phyloP scores from a whole-genome alignment of 106 monocot species.

The Xerophyta viscosa region DNA sequence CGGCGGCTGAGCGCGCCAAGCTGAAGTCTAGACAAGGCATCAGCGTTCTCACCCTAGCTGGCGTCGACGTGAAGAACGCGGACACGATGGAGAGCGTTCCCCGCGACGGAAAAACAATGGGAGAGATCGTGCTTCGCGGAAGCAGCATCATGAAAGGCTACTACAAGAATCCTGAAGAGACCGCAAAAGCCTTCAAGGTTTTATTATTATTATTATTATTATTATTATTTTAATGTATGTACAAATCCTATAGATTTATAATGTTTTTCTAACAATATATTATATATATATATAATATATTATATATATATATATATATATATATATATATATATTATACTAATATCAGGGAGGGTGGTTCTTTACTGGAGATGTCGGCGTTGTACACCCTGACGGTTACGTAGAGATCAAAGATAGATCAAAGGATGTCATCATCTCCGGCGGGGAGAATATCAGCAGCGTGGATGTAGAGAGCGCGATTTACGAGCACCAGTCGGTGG shows the following conservation, averaged over 20 bases:
- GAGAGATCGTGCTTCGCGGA: slow-evolving; percentile 79
- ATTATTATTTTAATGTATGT: too few relatives aligned
- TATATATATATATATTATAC: too few relatives aligned
- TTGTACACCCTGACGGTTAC: slow-evolving; percentile 74
- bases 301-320: too few relatives aligned
- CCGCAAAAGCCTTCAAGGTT: slow-evolving; percentile 37
- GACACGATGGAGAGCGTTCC: slow-evolving; percentile 46
- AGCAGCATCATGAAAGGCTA: slow-evolving; percentile 93
- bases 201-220: too few relatives aligned
- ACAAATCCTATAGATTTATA: too few relatives aligned
- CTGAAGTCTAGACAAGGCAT: slow-evolving; percentile 71
- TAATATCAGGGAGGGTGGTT: slow-evolving; percentile 74
- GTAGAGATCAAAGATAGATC: slow-evolving; percentile 76
- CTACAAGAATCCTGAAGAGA: slow-evolving; percentile 49
- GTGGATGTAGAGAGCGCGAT: slow-evolving; percentile 77
- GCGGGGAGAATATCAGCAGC: slow-evolving; percentile 96
- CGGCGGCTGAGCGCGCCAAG: slow-evolving; percentile 11
- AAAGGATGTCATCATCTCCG: slow-evolving; percentile 90
- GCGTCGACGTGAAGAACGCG: slow-evolving; percentile 40
- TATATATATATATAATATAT: too few relatives aligned
- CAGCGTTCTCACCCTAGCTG: slow-evolving; percentile 45
- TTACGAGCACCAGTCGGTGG: slow-evolving; percentile 38
- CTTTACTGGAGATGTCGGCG: slow-evolving; percentile 72
- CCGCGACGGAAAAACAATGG: slow-evolving; percentile 48
- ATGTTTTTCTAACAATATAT: too few relatives aligned